Percentiles rank a stretch among this genome's conserved stretches.
Evolutionary conservation across 2,329 filamentous ascomycete genomes (phyloP).

Genomic region (Chaetomium sp.): DNA sequence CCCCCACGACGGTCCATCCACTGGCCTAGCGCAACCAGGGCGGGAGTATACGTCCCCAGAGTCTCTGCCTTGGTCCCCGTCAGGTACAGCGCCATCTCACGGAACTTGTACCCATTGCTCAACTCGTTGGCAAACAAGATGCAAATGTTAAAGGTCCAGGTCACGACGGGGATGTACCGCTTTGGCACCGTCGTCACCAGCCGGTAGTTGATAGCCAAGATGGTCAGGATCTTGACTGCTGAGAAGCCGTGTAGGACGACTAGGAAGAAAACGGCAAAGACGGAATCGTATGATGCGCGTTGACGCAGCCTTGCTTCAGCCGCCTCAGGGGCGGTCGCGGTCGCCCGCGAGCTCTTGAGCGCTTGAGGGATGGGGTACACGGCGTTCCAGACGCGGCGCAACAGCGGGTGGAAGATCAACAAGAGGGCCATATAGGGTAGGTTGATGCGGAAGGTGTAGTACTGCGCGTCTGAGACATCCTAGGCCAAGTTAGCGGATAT

Average conservation of each 20-base stretch:
- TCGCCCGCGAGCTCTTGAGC: conserved; percentile 24
- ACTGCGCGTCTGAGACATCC: conserved; percentile 89
- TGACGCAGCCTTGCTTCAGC: conserved; percentile 57
- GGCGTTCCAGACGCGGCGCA: conserved; percentile 65
- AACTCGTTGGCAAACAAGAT: conserved; percentile 89
- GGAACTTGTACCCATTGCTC: conserved; percentile 67
- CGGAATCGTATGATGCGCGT: conserved; percentile 73
- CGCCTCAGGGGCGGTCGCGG: conserved; percentile 32
- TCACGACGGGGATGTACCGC: conserved; percentile 63
- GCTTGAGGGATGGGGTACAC: conserved; percentile 35
- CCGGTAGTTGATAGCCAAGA: conserved; percentile 75
- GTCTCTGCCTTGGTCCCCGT: conserved; percentile 31
- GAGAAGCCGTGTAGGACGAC: conserved; percentile 78
- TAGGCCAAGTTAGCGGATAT: conserved; percentile 27
- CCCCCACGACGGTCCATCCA: conserved; percentile 76
- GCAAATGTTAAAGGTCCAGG: conserved; percentile 85
- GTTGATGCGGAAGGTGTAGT: conserved; percentile 76
- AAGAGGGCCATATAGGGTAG: conserved; percentile 73
- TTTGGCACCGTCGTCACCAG: conserved; percentile 66
- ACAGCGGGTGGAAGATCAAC: conserved; percentile 69
- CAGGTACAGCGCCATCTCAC: conserved; percentile 51
- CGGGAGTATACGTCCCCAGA: conserved; percentile 30
- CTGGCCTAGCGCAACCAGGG: conserved; percentile 54
- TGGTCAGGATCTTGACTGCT: conserved; percentile 69
- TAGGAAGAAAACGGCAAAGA: conserved; percentile 75